Conservation (phyloP, 2,329 filamentous ascomycete species). For the Trichoderma endophyticum region DNA sequence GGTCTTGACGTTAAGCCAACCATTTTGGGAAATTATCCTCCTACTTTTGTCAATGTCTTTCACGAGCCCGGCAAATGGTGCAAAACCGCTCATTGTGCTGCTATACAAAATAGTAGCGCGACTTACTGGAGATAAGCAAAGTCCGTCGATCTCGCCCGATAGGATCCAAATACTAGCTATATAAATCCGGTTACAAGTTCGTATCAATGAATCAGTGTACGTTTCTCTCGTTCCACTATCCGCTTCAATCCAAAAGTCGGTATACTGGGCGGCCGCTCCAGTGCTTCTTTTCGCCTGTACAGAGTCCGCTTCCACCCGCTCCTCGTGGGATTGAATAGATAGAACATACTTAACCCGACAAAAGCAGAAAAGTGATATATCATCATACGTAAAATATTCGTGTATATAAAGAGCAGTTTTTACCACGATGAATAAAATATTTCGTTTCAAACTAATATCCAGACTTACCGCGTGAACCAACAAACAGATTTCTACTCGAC, state of each 20-base stretch:
- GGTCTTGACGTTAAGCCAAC: not conserved
- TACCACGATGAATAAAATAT: not conserved
- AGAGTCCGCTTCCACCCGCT: not conserved
- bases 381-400: not conserved
- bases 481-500: not conserved
- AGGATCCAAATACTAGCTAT: not conserved
- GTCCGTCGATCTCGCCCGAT: not conserved
- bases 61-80: not conserved
- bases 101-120: not conserved
- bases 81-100: not conserved
- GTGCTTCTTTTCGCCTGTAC: not conserved
- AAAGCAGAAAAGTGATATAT: not conserved
- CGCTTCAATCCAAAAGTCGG: not conserved
- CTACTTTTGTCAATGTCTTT: not conserved
- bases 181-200: not conserved
- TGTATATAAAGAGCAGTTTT: not conserved
- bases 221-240: not conserved
- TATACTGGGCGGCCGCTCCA: not conserved
- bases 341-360: not conserved
- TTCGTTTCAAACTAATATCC: not conserved
- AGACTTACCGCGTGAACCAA: not conserved
- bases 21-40: too few relatives aligned
- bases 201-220: not conserved
- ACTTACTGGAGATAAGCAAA: not conserved
- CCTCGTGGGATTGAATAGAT: not conserved